Evolutionary conservation across 805 yeast species (phyloP).

Genomic region (Maudiozyma barnettii): DNA sequence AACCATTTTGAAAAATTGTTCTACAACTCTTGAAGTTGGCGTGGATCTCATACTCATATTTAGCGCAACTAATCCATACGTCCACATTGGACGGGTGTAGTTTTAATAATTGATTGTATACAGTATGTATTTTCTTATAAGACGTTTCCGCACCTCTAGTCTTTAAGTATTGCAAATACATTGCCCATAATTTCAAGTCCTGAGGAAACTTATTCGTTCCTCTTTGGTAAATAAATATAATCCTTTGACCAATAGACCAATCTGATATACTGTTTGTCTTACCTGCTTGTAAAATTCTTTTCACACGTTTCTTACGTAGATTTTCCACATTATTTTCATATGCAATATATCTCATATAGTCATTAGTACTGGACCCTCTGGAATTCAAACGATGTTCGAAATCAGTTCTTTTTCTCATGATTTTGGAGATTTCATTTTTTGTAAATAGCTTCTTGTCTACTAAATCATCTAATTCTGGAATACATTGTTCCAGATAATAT

Average conservation of each 20-base stretch:
- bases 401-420: constrained; percentile 90
- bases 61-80: constrained; percentile 92
- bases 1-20: constrained; percentile 70
- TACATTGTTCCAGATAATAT: constrained; percentile 55
- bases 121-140: constrained; percentile 60
- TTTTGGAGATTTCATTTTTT: constrained; percentile 68
- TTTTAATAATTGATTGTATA: constrained; percentile 68
- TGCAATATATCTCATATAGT: constrained; percentile 67
- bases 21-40: constrained; percentile 86
- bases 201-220: constrained; percentile 73
- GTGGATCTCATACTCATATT: constrained; percentile 82
- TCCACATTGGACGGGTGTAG: constrained; percentile 85
- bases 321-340: constrained; percentile 76
- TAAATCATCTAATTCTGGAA: constrained; percentile 88
- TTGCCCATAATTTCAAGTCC: constrained; percentile 68
- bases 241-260: constrained; percentile 77
- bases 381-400: constrained; percentile 85
- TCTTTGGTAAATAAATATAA: constrained; percentile 73
- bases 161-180: constrained; percentile 61
- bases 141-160: constrained; percentile 43
- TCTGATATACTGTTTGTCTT: constrained; percentile 66
- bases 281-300: constrained; percentile 47
- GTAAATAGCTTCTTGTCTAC: constrained; percentile 72
- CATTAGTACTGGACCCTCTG: constrained; percentile 69
- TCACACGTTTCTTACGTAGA: constrained; percentile 61